Conservation (phyloP, 257 asterid species). For the Capsicum rhomboideum region DNA sequence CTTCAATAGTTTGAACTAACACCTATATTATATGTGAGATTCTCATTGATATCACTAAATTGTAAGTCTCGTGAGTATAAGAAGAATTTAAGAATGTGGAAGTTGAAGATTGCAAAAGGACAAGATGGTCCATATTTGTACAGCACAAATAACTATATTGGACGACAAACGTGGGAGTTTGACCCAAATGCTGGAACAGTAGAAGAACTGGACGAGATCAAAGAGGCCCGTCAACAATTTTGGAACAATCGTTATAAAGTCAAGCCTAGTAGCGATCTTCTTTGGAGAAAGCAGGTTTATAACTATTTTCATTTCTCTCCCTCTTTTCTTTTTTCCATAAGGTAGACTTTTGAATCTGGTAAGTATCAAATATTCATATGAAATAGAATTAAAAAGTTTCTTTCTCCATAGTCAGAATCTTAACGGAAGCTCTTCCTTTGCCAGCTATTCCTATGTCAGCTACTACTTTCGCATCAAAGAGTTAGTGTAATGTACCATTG, state of each 20-base stretch:
- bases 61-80: not conserved
- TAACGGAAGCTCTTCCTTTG: no score
- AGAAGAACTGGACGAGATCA: conserved; percentile 40
- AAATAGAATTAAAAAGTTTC: no score
- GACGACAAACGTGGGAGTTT: conserved; percentile 56
- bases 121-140: conserved; percentile 37
- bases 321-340: no score
- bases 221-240: conserved; percentile 37
- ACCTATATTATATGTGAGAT: not conserved
- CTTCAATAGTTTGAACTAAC: no score
- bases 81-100: conserved; percentile 59
- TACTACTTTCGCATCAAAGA: no score
- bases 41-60: not conserved
- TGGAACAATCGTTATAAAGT: conserved; percentile 46
- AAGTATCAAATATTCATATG: no score
- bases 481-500: no score
- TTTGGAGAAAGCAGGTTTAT: conserved; percentile 52
- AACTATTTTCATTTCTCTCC: not conserved
- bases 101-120: conserved; percentile 46
- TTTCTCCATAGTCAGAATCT: no score
- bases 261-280: conserved; percentile 58
- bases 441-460: no score
- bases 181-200: conserved; percentile 40
- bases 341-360: no score
- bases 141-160: conserved; percentile 62